Evolutionary conservation across 1,284 basidiomycete genomes (phyloP).

Genomic region (Leccinum angustisporum): DNA sequence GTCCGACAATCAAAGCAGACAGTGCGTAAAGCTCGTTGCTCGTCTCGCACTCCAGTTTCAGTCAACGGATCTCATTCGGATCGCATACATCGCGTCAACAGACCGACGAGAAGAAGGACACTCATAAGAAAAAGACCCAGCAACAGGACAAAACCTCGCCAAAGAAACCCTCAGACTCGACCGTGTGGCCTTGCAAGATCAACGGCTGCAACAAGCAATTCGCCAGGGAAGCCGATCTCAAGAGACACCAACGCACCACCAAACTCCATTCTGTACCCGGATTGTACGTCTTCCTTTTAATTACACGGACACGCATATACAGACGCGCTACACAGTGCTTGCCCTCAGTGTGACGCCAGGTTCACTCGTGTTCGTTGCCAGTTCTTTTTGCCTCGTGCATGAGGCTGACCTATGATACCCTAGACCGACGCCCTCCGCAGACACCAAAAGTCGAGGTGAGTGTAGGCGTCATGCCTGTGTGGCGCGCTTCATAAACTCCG

Average conservation of each 20-base stretch:
- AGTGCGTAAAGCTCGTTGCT: slow-evolving; percentile 30
- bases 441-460: slow-evolving; percentile 67
- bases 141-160: slow-evolving; percentile 21
- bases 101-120: slow-evolving; percentile 50
- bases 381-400: slow-evolving; percentile 7
- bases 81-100: slow-evolving; percentile 16
- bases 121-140: slow-evolving; percentile 43
- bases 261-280: slow-evolving; percentile 68
- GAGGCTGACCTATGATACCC: slow-evolving; percentile 10
- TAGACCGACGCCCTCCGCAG: slow-evolving; percentile 61
- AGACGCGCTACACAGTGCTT: slow-evolving; percentile 46
- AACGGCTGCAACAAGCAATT: slow-evolving; percentile 76
- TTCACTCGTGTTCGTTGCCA: slow-evolving; percentile 64
- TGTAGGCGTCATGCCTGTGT: slow-evolving; percentile 9
- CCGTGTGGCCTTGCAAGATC: slow-evolving; percentile 74
- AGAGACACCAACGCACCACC: slow-evolving; percentile 74
- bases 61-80: slow-evolving; percentile 21
- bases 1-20: slow-evolving; percentile 37
- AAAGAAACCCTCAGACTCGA: slow-evolving; percentile 48
- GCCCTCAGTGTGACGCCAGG: slow-evolving; percentile 73
- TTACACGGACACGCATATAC: slow-evolving; percentile 17
- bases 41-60: slow-evolving; percentile 16
- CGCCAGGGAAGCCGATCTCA: slow-evolving; percentile 74
- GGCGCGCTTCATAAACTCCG: slow-evolving; percentile 5
- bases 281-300: slow-evolving; percentile 50